Conservation (phyloP, 75 land plant species). For the Gnetum montanum region DNA sequence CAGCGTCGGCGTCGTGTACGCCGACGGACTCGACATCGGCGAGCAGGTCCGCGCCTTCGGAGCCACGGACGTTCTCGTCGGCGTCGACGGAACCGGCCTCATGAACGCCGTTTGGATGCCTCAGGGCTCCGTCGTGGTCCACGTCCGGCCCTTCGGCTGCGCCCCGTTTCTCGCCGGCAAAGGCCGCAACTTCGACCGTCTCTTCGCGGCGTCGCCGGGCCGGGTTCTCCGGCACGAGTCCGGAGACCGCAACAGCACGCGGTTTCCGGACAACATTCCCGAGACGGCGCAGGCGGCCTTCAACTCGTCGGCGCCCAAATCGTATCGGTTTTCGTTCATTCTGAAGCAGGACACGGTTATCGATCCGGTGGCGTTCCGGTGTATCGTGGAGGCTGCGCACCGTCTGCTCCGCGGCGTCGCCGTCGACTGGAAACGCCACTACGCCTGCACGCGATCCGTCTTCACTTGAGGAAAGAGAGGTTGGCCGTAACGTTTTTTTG, state of each 20-base stretch:
- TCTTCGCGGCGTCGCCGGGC: slow-evolving; percentile 3
- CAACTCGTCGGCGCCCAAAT: neutral
- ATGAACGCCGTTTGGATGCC: slow-evolving; percentile 9
- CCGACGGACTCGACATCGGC: neutral
- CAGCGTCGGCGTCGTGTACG: slow-evolving; percentile 1
- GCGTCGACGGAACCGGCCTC: slow-evolving; percentile 4
- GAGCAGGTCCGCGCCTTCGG: slow-evolving; percentile 7
- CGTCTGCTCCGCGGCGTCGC: neutral
- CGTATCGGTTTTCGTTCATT: neutral
- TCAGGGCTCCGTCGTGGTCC: neutral
- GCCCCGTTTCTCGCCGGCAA: neutral
- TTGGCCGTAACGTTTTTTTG: no score
- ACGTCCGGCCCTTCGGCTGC: slow-evolving; percentile 8
- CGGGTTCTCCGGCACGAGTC: slow-evolving; percentile 1
- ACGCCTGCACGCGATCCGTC: neutral
- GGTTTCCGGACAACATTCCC: neutral
- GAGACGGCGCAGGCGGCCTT: neutral
- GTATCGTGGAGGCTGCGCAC: neutral
- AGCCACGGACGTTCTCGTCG: neutral
- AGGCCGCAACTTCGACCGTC: slow-evolving; percentile 3
- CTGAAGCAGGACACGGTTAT: slow-evolving; percentile 1
- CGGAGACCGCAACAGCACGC: neutral
- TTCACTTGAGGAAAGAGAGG: neutral
- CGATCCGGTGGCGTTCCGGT: neutral
- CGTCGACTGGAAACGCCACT: neutral